phyloP scores from a whole-genome alignment of 1,139 yeast genomes.

The Pneumocystis carinii region DNA sequence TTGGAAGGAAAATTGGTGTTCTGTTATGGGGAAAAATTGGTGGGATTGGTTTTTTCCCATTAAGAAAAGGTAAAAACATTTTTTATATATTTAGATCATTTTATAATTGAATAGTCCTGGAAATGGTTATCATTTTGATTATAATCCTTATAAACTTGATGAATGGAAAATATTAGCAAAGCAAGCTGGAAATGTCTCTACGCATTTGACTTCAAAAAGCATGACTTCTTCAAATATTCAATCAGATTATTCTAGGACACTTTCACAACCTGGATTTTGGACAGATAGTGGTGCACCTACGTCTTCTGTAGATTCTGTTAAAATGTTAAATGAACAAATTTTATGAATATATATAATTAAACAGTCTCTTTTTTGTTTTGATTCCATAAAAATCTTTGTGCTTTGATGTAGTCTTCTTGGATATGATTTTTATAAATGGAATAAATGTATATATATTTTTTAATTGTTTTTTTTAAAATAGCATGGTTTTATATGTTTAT shows the following conservation, averaged over 20 bases:
- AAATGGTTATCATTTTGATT: constrained; percentile 6
- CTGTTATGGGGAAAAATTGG: constrained; percentile 24
- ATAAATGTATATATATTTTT: neutral
- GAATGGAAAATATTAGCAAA: neutral
- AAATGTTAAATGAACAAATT: neutral
- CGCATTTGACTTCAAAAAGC: neutral
- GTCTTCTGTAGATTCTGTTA: neutral
- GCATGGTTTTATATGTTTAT: neutral
- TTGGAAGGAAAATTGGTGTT: constrained; percentile 20
- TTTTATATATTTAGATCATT: neutral
- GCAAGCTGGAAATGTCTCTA: neutral
- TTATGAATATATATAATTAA: neutral
- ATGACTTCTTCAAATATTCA: neutral
- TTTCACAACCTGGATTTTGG: neutral
- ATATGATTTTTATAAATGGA: neutral
- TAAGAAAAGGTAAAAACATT: constrained; percentile 24
- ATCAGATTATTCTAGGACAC: neutral
- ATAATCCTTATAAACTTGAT: neutral
- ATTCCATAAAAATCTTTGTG: neutral
- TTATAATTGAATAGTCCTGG: constrained; percentile 8
- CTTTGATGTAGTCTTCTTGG: neutral
- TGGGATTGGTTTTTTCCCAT: constrained; percentile 34
- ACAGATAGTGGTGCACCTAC: neutral
- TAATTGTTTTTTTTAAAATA: neutral
- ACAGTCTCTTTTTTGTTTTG: neutral